These are phyloP conservation scores for Leccinum incarnatum DNA, from an alignment of 768 basidiomycete species.

Conservation along the genomic window DNA sequence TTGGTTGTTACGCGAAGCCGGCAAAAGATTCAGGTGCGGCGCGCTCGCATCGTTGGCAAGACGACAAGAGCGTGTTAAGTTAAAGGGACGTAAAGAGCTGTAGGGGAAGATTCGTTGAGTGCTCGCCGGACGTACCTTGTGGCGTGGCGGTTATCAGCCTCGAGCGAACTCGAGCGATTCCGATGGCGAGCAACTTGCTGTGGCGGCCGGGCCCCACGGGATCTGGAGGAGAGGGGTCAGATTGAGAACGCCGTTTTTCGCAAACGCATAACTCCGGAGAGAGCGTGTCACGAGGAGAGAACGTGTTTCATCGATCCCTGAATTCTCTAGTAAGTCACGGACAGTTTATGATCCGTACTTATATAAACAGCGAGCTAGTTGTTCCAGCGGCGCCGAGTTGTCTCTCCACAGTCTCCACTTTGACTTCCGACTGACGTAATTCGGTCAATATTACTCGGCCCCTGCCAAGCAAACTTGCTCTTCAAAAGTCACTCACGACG, in stretches of 20 bases:
- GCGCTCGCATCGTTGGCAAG: neutral
- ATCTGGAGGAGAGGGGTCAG: neutral
- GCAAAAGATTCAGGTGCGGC: neutral
- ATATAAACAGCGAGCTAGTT: neutral
- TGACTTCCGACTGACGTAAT: conserved; percentile 19
- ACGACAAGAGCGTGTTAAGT: neutral
- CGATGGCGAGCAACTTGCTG: neutral
- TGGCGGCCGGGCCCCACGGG: too few relatives aligned
- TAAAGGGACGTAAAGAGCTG: neutral
- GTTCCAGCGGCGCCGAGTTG: neutral
- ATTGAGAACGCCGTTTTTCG: conserved; percentile 3
- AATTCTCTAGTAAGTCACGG: neutral
- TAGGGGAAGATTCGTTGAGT: neutral
- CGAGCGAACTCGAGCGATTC: neutral
- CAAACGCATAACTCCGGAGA: conserved; percentile 12
- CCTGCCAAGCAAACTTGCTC: conserved; percentile 4
- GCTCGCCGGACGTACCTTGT: neutral
- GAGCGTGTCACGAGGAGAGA: conserved; percentile 7
- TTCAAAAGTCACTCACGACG: conserved; percentile 1
- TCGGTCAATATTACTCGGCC: neutral
- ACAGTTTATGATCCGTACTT: neutral
- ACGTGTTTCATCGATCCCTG: conserved; percentile 7
- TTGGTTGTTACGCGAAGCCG: neutral
- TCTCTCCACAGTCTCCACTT: neutral
- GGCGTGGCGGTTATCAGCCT: neutral